Conservation (phyloP, 768 basidiomycete species). For the Amanita muscaria region DNA sequence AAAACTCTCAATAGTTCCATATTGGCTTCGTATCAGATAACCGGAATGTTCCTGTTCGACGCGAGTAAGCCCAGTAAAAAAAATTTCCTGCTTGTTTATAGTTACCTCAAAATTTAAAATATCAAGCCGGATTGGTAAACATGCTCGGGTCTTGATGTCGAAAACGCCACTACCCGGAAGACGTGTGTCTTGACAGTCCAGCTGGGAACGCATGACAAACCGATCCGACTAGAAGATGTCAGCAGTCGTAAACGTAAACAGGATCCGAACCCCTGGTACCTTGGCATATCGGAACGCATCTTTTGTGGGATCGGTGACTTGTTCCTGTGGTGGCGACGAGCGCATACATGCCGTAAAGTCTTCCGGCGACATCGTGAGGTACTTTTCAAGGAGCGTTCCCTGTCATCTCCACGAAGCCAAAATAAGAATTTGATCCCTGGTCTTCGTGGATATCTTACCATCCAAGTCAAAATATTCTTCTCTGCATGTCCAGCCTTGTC, state of each 20-base stretch:
- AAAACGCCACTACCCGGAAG: slow-evolving; percentile 90
- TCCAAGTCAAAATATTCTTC: slow-evolving; percentile 69
- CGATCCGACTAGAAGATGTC: slow-evolving; percentile 33
- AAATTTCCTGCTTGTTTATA: no score
- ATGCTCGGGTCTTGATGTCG: slow-evolving; percentile 93
- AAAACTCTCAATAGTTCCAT: slow-evolving; percentile 68
- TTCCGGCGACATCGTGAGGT: slow-evolving; percentile 56
- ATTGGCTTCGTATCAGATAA: slow-evolving; percentile 58
- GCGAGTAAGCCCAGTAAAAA: neutral
- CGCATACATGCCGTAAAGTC: slow-evolving; percentile 57
- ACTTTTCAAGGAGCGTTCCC: slow-evolving; percentile 88
- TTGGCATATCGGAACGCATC: slow-evolving; percentile 87
- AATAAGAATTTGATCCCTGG: neutral
- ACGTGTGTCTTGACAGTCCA: slow-evolving; percentile 76
- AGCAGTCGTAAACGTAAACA: neutral
- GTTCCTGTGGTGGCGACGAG: slow-evolving; percentile 18
- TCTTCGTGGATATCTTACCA: slow-evolving; percentile 35
- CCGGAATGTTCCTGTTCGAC: slow-evolving; percentile 62
- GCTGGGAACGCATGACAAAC: slow-evolving; percentile 90
- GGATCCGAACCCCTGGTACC: slow-evolving; percentile 30
- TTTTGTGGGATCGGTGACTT: slow-evolving; percentile 28
- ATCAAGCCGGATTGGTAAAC: slow-evolving; percentile 76
- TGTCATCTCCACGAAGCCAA: slow-evolving; percentile 20
- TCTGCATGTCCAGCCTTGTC: slow-evolving; percentile 31
- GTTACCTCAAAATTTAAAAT: slow-evolving; percentile 69